Percentiles rank a stretch among this genome's conserved stretches.
phyloP scores from a whole-genome alignment of 1,139 yeast genomes.

The Debaryomycetaceae sp. region DNA sequence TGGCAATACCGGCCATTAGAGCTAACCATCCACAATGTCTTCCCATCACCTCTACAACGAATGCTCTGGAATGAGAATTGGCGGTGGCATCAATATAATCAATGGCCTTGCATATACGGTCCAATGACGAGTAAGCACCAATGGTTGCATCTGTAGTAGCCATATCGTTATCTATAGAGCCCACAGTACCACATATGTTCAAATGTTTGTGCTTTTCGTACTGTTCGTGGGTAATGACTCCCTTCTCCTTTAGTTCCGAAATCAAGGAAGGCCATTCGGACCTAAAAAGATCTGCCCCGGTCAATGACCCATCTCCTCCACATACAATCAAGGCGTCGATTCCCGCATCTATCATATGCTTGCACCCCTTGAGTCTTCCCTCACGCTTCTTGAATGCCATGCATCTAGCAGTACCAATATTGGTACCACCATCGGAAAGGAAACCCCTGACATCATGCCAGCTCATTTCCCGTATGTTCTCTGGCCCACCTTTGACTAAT shows the following conservation, averaged over 20 bases:
- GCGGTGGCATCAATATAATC: slow-evolving; percentile 86
- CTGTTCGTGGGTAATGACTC: slow-evolving; percentile 49
- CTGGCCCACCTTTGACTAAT: slow-evolving; percentile 61
- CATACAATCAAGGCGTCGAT: slow-evolving; percentile 78
- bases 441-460: slow-evolving; percentile 80
- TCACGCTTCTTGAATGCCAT: slow-evolving; percentile 62
- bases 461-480: slow-evolving; percentile 58
- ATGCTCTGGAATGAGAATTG: slow-evolving; percentile 77
- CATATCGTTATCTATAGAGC: slow-evolving; percentile 84
- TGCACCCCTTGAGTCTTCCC: slow-evolving; percentile 67
- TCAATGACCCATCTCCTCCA: slow-evolving; percentile 84
- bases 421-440: slow-evolving; percentile 74
- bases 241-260: slow-evolving; percentile 51
- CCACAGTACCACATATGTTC: slow-evolving; percentile 75
- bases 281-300: slow-evolving; percentile 80
- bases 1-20: slow-evolving; percentile 77
- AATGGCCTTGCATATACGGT: slow-evolving; percentile 71
- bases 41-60: slow-evolving; percentile 87
- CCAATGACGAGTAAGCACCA: slow-evolving; percentile 77
- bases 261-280: slow-evolving; percentile 76
- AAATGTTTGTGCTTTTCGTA: slow-evolving; percentile 52
- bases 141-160: slow-evolving; percentile 78
- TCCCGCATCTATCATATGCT: slow-evolving; percentile 65
- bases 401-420: slow-evolving; percentile 79
- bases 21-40: slow-evolving; percentile 90